These are phyloP conservation scores for Sanguinoderma infundibulare DNA, from an alignment of 1,284 basidiomycete genomes.

Conservation along the genomic window DNA sequence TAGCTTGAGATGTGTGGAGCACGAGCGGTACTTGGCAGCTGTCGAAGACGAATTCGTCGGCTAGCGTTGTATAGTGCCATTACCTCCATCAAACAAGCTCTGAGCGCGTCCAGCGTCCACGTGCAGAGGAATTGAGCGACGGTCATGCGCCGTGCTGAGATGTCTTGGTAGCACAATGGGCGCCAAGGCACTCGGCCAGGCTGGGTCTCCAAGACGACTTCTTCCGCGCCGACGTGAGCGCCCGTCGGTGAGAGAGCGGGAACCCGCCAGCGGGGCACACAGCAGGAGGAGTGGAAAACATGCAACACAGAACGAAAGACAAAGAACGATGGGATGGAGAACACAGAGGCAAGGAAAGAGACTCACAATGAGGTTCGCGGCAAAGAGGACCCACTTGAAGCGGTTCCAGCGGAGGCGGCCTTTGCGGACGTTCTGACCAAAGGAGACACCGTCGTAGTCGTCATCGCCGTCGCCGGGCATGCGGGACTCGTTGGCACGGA, in stretches of 20 bases:
- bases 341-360: slow-evolving; percentile 2
- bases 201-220: not conserved
- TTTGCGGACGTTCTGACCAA: slow-evolving; percentile 43
- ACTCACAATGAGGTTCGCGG: slow-evolving; percentile 55
- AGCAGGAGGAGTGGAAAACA: not conserved
- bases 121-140: no score
- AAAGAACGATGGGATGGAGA: not conserved
- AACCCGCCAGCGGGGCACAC: not conserved
- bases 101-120: no score
- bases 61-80: no score
- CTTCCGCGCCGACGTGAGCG: not conserved
- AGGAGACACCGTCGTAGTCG: slow-evolving; percentile 52
- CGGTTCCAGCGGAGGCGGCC: slow-evolving; percentile 58
- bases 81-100: no score
- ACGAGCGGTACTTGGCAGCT: no score
- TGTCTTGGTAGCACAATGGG: not conserved
- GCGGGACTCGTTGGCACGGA: slow-evolving; percentile 48
- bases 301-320: not conserved
- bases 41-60: not conserved
- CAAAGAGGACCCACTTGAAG: slow-evolving; percentile 64
- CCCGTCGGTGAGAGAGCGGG: not conserved
- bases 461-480: slow-evolving; percentile 61
- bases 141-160: no score
- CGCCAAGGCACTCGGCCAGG: not conserved
- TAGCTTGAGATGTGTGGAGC: slow-evolving; percentile 3